A percentile compares a stretch with the other conserved stretches of the same genome.
phyloP scores from a whole-genome alignment of 1,284 basidiomycete genomes.

The Xerocomus amazonicus region DNA sequence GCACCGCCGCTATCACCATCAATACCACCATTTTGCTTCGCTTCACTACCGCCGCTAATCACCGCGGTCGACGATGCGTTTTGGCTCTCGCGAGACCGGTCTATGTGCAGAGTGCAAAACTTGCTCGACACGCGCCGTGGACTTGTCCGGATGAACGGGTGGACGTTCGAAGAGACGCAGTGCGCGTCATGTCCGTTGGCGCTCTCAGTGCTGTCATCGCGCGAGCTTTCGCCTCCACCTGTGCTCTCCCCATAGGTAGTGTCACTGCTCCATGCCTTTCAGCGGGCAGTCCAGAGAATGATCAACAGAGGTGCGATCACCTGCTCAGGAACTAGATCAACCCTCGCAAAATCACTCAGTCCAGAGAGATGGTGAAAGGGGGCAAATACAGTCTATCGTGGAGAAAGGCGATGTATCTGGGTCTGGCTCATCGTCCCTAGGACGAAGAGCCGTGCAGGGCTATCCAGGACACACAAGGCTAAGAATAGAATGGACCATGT shows the following conservation, averaged over 20 bases:
- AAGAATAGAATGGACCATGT: constrained; percentile 28
- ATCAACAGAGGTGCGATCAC: constrained; percentile 29
- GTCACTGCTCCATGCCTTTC: constrained; percentile 16
- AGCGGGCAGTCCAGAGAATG: constrained; percentile 25
- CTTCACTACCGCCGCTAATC: neutral
- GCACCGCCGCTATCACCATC: neutral
- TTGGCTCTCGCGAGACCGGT: neutral
- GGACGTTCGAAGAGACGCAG: too few relatives aligned
- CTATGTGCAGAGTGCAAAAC: neutral
- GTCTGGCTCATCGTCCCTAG: constrained; percentile 28
- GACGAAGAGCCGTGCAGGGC: constrained; percentile 25
- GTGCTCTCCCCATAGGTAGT: neutral
- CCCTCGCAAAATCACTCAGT: too few relatives aligned
- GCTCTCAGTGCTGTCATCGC: neutral
- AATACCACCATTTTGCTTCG: neutral
- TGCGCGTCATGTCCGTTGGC: neutral
- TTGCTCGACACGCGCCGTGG: neutral
- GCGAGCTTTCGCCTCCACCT: neutral
- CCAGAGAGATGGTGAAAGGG: neutral
- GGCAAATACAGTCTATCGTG: too few relatives aligned
- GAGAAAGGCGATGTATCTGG: constrained; percentile 23
- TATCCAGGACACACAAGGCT: constrained; percentile 20
- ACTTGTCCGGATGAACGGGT: neutral
- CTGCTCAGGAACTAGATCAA: constrained; percentile 3
- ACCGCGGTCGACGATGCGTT: constrained; percentile 16